Percentiles rank a stretch among this genome's conserved stretches.
These are phyloP conservation scores for Xylogone sp. DNA, from an alignment of 2,329 filamentous ascomycete species.

Conservation along the genomic window DNA sequence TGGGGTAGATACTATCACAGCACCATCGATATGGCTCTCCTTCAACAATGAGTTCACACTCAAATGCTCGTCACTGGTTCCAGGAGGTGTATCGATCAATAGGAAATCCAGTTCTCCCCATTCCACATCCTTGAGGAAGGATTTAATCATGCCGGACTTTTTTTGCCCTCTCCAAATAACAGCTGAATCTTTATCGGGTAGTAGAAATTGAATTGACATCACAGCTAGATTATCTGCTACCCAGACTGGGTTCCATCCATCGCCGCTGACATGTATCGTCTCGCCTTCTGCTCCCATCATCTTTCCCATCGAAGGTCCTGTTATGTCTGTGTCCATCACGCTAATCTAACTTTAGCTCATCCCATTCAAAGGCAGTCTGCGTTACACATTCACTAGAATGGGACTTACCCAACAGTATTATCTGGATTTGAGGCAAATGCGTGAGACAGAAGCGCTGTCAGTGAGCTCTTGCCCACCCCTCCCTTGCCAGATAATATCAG, in stretches of 20 bases:
- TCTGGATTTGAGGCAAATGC: slow-evolving; percentile 81
- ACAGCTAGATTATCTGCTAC: slow-evolving; percentile 90
- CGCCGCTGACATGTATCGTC: slow-evolving; percentile 84
- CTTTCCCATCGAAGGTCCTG: slow-evolving; percentile 92
- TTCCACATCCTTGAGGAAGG: slow-evolving; percentile 95
- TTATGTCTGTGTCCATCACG: slow-evolving; percentile 98
- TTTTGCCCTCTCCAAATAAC: slow-evolving; percentile 97
- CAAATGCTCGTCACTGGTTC: slow-evolving; percentile 92
- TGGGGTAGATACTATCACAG: slow-evolving; percentile 88
- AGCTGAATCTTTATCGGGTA: slow-evolving; percentile 69
- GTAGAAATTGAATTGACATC: slow-evolving; percentile 98
- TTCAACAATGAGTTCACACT: slow-evolving; percentile 90
- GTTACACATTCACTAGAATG: too few species aligned
- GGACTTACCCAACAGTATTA: slow-evolving; percentile 58
- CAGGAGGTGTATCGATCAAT: slow-evolving; percentile 91
- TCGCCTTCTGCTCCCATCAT: slow-evolving; percentile 98
- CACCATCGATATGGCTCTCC: slow-evolving; percentile 88
- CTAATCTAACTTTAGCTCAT: slow-evolving; percentile 29
- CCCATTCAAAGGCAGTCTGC: too few species aligned
- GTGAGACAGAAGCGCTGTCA: slow-evolving; percentile 82
- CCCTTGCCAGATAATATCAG: slow-evolving; percentile 90
- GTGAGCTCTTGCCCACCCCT: slow-evolving; percentile 94
- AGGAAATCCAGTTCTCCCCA: slow-evolving; percentile 95
- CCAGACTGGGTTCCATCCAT: slow-evolving; percentile 94
- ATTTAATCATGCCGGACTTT: slow-evolving; percentile 98